Evolutionary conservation across 768 basidiomycete genomes (phyloP).

Genomic region (Sporobolomyces pararoseus): DNA sequence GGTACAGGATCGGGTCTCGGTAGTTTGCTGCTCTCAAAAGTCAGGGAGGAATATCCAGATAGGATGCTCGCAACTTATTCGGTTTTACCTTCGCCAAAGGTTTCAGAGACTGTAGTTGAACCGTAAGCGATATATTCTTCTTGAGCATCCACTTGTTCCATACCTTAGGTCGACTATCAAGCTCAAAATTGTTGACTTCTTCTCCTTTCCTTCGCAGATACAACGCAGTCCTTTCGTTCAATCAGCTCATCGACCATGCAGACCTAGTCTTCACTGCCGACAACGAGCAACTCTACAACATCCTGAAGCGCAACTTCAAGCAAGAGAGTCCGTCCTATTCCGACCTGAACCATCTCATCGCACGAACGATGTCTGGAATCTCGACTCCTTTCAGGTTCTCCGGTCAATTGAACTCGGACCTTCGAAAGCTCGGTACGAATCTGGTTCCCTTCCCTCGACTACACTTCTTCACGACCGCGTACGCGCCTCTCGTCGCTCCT

Average conservation of each 20-base stretch:
- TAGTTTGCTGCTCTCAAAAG: conserved; percentile 70
- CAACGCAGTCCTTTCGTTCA: conserved; percentile 75
- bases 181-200: too few relatives aligned
- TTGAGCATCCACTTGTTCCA: background rate
- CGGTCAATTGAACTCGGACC: conserved; percentile 82
- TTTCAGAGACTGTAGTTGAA: conserved; percentile 60
- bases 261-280: conserved; percentile 74
- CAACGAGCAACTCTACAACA: conserved; percentile 52
- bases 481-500: conserved; percentile 78
- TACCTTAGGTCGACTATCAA: too few relatives aligned
- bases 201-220: too few relatives aligned
- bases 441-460: conserved; percentile 94
- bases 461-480: conserved; percentile 94
- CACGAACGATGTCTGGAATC: conserved; percentile 90
- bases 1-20: conserved; percentile 86
- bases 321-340: conserved; percentile 47
- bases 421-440: conserved; percentile 88
- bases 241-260: conserved; percentile 83
- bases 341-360: conserved; percentile 61
- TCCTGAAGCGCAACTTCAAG: conserved; percentile 48
- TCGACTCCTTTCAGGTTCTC: conserved; percentile 85
- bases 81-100: conserved; percentile 60
- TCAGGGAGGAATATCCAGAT: conserved; percentile 61
- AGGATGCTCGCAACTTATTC: conserved; percentile 58
- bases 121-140: conserved; percentile 16